A percentile compares a stretch with the other conserved stretches of the same genome.
These are phyloP conservation scores for Forsythia suspensa DNA, from an alignment of 257 asterid genomes.

Conservation along the genomic window DNA sequence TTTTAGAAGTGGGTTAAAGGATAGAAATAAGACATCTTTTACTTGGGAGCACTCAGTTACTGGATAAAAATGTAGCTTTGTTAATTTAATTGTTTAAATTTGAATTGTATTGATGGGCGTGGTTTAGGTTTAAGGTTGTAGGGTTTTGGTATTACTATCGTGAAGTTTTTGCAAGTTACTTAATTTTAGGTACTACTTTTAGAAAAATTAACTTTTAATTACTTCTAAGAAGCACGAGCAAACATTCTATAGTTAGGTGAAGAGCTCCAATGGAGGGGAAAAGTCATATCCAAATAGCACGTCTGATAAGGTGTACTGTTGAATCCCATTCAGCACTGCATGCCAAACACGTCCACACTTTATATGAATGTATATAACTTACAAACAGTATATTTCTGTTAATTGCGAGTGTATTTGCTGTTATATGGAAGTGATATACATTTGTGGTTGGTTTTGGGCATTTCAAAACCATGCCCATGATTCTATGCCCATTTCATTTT, in stretches of 20 bases:
- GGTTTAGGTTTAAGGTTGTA: constrained; percentile 2
- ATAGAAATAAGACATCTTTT: neutral
- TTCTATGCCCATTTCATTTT: neutral
- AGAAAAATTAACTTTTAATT: neutral
- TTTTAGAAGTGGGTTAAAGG: constrained; percentile 7
- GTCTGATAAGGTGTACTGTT: neutral
- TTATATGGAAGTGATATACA: constrained; percentile 5
- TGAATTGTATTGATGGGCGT: neutral
- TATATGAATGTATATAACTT: neutral
- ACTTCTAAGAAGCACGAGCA: neutral
- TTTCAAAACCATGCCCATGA: neutral
- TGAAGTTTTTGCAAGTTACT: constrained; percentile 2
- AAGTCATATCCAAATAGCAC: neutral
- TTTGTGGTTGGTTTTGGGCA: neutral
- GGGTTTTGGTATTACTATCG: constrained; percentile 8
- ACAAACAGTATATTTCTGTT: neutral
- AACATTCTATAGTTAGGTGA: neutral
- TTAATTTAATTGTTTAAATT: constrained; percentile 6
- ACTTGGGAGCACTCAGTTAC: neutral
- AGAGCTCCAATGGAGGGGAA: constrained; percentile 11
- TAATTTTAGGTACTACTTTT: neutral
- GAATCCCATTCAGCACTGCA: neutral
- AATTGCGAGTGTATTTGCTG: neutral
- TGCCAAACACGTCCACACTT: neutral
- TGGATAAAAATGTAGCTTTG: constrained; percentile 3